phyloP scores from a whole-genome alignment of 768 basidiomycete species.

The Erythrobasidium yunnanense region DNA sequence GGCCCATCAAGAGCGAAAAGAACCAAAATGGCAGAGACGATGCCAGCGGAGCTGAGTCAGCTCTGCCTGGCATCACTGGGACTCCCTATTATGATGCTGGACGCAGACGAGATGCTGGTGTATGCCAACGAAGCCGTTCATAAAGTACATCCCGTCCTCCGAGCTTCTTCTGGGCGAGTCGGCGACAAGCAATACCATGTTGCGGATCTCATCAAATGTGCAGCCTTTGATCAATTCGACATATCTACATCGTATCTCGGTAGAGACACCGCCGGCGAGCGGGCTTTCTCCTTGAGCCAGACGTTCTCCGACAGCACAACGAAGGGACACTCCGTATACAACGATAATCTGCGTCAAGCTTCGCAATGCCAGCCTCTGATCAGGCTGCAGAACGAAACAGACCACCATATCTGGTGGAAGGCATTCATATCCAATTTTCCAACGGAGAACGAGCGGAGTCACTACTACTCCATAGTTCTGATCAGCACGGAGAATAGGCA shows the following conservation, averaged over 20 bases:
- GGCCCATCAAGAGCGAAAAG: neutral
- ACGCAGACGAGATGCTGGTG: neutral
- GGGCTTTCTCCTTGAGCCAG: neutral
- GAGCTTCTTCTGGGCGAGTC: neutral
- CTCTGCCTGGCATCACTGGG: constrained; percentile 17
- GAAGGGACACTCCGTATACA: too few relatives aligned
- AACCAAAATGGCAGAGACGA: neutral
- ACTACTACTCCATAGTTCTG: constrained; percentile 9
- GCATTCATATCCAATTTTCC: neutral
- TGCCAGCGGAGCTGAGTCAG: neutral
- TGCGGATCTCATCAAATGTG: too few relatives aligned
- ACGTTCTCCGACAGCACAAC: neutral
- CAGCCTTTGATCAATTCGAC: neutral
- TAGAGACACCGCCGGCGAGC: neutral
- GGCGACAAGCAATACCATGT: neutral
- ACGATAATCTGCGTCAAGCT: too few relatives aligned
- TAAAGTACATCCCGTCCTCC: neutral
- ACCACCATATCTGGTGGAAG: neutral
- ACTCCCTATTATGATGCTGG: constrained; percentile 17
- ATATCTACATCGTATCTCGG: neutral
- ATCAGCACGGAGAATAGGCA: neutral
- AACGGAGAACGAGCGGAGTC: neutral
- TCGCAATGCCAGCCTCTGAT: too few relatives aligned
- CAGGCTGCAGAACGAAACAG: neutral
- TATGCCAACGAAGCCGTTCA: constrained; percentile 9